Conservation (phyloP, 1,284 basidiomycete genomes). For the Cryptococcus sp. region DNA sequence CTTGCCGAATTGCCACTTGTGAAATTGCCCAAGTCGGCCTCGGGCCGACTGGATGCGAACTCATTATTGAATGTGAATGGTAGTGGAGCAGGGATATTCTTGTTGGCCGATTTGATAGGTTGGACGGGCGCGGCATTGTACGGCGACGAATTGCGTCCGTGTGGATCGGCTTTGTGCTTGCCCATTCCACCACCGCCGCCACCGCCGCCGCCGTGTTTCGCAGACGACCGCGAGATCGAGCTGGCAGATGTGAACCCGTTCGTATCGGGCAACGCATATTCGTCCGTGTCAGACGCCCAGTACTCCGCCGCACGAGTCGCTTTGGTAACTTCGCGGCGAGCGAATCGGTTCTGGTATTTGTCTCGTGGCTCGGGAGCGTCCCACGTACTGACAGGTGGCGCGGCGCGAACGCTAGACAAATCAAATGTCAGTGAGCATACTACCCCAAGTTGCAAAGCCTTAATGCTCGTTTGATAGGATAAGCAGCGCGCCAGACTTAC, state of each 20-base stretch:
- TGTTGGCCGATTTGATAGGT: slow-evolving; percentile 36
- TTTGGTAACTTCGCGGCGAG: slow-evolving; percentile 41
- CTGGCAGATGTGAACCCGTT: slow-evolving; percentile 9
- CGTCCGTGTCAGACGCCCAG: slow-evolving; percentile 49
- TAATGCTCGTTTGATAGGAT: slow-evolving; percentile 1
- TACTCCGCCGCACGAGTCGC: slow-evolving; percentile 48
- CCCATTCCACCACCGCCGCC: slow-evolving; percentile 1
- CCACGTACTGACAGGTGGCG: slow-evolving; percentile 48
- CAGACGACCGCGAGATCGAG: slow-evolving; percentile 22
- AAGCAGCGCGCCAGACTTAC: slow-evolving; percentile 21
- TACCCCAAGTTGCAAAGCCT: not conserved
- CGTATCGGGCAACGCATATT: slow-evolving; percentile 44
- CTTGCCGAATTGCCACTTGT: slow-evolving; percentile 29
- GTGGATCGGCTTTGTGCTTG: slow-evolving; percentile 4
- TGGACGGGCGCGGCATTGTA: slow-evolving; percentile 28
- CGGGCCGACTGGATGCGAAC: slow-evolving; percentile 14
- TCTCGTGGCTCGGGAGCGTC: slow-evolving; percentile 41
- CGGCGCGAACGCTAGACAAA: slow-evolving; percentile 35
- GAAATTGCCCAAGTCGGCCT: slow-evolving; percentile 34
- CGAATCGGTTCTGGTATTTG: slow-evolving; percentile 39
- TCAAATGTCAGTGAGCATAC: slow-evolving; percentile 1
- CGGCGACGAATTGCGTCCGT: slow-evolving; percentile 14
- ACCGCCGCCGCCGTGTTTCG: slow-evolving; percentile 8
- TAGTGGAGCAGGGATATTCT: slow-evolving; percentile 37
- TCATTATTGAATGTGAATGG: slow-evolving; percentile 44